These are phyloP conservation scores for Candida adriatica DNA, from an alignment of 805 yeast species.

Conservation along the genomic window DNA sequence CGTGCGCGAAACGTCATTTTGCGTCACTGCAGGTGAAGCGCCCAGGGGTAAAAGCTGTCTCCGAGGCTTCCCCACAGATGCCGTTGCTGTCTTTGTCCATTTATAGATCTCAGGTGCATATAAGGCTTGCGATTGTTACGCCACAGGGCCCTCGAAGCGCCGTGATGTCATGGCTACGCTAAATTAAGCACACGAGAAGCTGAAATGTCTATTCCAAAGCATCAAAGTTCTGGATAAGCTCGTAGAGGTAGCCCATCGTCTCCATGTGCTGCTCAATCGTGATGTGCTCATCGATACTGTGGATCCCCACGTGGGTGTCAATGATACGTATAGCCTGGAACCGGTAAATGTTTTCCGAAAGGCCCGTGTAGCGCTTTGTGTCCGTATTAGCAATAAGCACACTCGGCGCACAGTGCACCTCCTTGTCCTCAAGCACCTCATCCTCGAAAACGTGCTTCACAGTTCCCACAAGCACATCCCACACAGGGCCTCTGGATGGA, in stretches of 20 bases:
- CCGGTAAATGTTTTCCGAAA: conserved; percentile 16
- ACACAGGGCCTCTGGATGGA: conserved; percentile 20
- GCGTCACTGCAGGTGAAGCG: too few relatives aligned
- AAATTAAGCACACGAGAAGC: too few relatives aligned
- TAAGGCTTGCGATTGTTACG: too few relatives aligned
- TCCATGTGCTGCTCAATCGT: conserved; percentile 11
- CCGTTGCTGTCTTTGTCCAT: too few relatives aligned
- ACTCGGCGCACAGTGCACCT: not conserved
- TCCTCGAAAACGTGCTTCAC: conserved; percentile 55
- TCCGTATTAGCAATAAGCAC: conserved; percentile 15
- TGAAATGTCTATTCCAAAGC: too few relatives aligned
- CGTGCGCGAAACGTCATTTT: too few relatives aligned
- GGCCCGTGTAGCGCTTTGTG: conserved; percentile 12
- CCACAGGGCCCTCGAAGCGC: too few relatives aligned
- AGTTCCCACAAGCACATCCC: conserved; percentile 54
- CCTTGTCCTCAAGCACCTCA: conserved; percentile 4
- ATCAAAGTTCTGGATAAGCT: conserved; percentile 12
- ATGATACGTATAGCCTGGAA: conserved; percentile 4
- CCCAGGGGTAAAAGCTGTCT: too few relatives aligned
- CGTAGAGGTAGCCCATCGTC: conserved; percentile 14
- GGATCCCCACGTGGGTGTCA: conserved; percentile 8
- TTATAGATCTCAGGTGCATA: too few relatives aligned
- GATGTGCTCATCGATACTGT: conserved; percentile 14
- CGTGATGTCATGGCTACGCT: too few relatives aligned
- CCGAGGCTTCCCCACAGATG: too few relatives aligned